Evolutionary conservation across 495 filamentous ascomycete genomes (phyloP), one percentile per base, ranked within the genome.

Genomic region (Echria macrotheca): DNA sequence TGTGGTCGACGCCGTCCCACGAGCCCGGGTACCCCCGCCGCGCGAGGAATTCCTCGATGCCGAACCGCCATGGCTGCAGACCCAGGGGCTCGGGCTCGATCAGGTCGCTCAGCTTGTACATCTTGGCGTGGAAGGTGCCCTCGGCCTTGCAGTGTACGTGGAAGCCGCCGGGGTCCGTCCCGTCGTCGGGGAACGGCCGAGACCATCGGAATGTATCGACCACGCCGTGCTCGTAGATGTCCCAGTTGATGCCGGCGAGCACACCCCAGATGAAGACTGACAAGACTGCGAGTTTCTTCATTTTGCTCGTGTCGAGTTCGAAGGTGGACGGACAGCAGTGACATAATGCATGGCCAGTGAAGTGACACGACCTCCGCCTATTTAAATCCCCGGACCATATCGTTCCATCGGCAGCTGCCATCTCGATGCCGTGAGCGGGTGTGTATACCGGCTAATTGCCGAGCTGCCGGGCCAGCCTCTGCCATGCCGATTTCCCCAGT

Each of bases 1-100:
- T 63, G 39, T 63, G 56, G 37, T 67, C 64, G 19, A 66, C 61
- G 19, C 65, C 65, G 41, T 67, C 61, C 61, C 59, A 68, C 25
- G 44, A 59, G 18, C 65, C 65, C 9, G 43, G 21, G 37, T 58
- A 68, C 5, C 57, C 48, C 10, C 52, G 29, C 1, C 47, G 31
- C 3, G 22, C n/a, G 12, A 68, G 32, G 38, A 63, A 59, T 8
- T 49, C 43, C 36, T 63, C 48, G 14, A 67, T 56, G 2, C 40
- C 59, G n/a, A 50, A 39, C 10, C 48, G 50, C 59, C 59, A 68
- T 1, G 61, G 61, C 0, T 52, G 39, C 1, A 68, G 50, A 1
- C 59, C 65, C 4, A 15, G n/a, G 0, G 62, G 64, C 0, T 54
- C 50, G 5, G 31, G 11, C 3, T 43, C 47, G 0, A 46, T 17